Conservation (phyloP, 106 monocot genomes). For the Amphibolis antarctica region DNA sequence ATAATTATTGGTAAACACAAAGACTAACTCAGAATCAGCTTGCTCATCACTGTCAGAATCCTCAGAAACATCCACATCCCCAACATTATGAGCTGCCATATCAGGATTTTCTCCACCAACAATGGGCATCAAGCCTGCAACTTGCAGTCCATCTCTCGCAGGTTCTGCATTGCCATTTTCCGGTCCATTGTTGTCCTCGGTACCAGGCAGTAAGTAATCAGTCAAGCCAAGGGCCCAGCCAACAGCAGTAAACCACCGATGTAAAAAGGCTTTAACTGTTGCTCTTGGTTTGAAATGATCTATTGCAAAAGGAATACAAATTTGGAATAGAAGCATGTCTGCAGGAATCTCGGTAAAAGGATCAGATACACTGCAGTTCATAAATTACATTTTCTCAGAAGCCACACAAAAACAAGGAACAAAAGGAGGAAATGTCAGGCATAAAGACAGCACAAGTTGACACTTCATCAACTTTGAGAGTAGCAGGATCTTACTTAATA, state of each 20-base stretch:
- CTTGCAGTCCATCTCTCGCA: slow-evolving; percentile 24
- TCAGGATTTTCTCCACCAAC: slow-evolving; percentile 38
- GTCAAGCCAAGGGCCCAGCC: slow-evolving; percentile 97
- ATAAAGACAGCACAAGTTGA: background rate
- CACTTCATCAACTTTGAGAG: background rate
- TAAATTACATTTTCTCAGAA: background rate
- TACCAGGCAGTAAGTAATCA: slow-evolving; percentile 68
- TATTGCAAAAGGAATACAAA: slow-evolving; percentile 94
- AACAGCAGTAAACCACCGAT: slow-evolving; percentile 76
- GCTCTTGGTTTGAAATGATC: slow-evolving; percentile 91
- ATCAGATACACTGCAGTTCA: slow-evolving; percentile 61
- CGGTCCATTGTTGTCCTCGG: slow-evolving; percentile 52
- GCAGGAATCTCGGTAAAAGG: slow-evolving; percentile 96
- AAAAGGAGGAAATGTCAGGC: background rate
- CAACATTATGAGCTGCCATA: slow-evolving; percentile 25
- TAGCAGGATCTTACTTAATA: slow-evolving; percentile 42
- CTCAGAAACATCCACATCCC: slow-evolving; percentile 37
- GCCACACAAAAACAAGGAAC: background rate
- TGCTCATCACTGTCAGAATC: slow-evolving; percentile 70
- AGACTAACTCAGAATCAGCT: slow-evolving; percentile 61
- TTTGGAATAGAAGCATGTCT: slow-evolving; percentile 92
- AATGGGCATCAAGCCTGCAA: slow-evolving; percentile 30
- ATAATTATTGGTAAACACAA: background rate
- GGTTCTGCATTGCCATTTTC: slow-evolving; percentile 56
- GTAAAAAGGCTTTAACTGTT: slow-evolving; percentile 71